A percentile compares a stretch with the other conserved stretches of the same genome.
Evolutionary conservation across 495 filamentous ascomycete genomes (phyloP).

Genomic region (Penicillium chermesinum): DNA sequence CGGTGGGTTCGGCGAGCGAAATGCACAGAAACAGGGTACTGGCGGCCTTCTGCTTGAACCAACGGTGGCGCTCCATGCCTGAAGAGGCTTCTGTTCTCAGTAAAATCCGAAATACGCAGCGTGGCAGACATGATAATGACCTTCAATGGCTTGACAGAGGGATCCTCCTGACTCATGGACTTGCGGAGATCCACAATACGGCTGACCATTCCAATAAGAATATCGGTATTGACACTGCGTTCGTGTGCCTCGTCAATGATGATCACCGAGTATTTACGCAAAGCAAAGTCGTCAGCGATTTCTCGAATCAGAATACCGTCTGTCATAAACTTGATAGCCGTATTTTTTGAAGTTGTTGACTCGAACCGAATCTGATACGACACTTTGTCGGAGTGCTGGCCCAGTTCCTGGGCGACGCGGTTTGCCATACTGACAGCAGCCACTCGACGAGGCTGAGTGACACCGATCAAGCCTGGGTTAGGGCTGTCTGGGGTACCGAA

Average conservation of each 20-base stretch:
- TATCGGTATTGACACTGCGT: slow-evolving; percentile 94
- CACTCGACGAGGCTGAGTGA: slow-evolving; percentile 90
- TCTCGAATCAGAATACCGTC: slow-evolving; percentile 94
- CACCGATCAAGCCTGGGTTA: slow-evolving; percentile 86
- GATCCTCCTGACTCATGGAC: slow-evolving; percentile 56
- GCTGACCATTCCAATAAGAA: slow-evolving; percentile 92
- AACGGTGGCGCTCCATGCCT: slow-evolving; percentile 69
- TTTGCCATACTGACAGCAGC: slow-evolving; percentile 94
- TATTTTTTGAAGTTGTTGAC: slow-evolving; percentile 71
- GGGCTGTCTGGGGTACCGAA: slow-evolving; percentile 73
- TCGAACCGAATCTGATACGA: slow-evolving; percentile 97
- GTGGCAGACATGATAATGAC: slow-evolving; percentile 99
- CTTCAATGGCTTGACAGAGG: slow-evolving; percentile 71
- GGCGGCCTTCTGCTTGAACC: slow-evolving; percentile 87
- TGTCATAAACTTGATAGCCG: slow-evolving; percentile 98
- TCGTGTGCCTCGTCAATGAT: slow-evolving; percentile 98
- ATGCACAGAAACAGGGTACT: slow-evolving; percentile 84
- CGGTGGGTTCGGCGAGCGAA: slow-evolving; percentile 77
- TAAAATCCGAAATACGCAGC: slow-evolving; percentile 83
- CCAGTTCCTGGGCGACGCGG: slow-evolving; percentile 80
- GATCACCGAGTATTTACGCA: slow-evolving; percentile 90
- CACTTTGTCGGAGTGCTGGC: slow-evolving; percentile 60
- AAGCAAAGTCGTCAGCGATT: slow-evolving; percentile 79
- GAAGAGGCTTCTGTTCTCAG: slow-evolving; percentile 76
- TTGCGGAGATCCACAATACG: slow-evolving; percentile 77